Percentiles rank a stretch among this genome's conserved stretches.
Evolutionary conservation across 2,329 filamentous ascomycete genomes (phyloP).

Genomic region (Apiospora kogelbergensis): DNA sequence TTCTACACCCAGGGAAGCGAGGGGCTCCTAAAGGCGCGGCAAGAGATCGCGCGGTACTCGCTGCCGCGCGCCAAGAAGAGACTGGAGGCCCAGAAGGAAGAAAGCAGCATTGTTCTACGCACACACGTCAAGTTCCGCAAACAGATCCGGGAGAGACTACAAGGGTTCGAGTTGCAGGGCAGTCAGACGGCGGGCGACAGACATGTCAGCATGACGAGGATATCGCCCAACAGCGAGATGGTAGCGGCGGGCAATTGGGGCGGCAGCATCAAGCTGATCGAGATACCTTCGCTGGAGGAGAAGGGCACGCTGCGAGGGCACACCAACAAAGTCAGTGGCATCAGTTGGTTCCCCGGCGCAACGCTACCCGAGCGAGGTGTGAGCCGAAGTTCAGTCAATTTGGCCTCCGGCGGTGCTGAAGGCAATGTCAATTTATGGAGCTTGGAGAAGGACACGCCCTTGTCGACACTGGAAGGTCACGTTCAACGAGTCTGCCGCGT

Average conservation of each 20-base stretch:
- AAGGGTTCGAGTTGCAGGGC: conserved; percentile 85
- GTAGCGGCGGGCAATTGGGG: conserved; percentile 93
- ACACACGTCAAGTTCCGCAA: conserved; percentile 94
- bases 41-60: conserved; percentile 79
- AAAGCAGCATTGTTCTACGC: conserved; percentile 79
- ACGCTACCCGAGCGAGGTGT: conserved; percentile 71
- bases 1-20: conserved; percentile 87
- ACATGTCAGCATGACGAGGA: conserved; percentile 87
- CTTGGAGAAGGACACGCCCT: conserved; percentile 78
- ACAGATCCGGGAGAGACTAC: conserved; percentile 77
- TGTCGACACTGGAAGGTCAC: conserved; percentile 81
- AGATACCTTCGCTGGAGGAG: conserved; percentile 78
- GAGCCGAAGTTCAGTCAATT: conserved; percentile 72
- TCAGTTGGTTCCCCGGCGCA: conserved; percentile 86
- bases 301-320: conserved; percentile 79
- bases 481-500: conserved; percentile 84
- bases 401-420: conserved; percentile 89
- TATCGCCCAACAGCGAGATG: conserved; percentile 80
- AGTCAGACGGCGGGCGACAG: conserved; percentile 91
- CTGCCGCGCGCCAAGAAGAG: conserved; percentile 78
- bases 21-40: conserved; percentile 72
- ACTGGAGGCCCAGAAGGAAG: conserved; percentile 73
- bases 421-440: conserved; percentile 90
- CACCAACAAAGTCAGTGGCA: conserved; percentile 82
- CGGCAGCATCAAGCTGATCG: conserved; percentile 82